These are phyloP conservation scores for Penicillium paxilli DNA, from an alignment of 495 filamentous ascomycete genomes.

Conservation along the genomic window DNA sequence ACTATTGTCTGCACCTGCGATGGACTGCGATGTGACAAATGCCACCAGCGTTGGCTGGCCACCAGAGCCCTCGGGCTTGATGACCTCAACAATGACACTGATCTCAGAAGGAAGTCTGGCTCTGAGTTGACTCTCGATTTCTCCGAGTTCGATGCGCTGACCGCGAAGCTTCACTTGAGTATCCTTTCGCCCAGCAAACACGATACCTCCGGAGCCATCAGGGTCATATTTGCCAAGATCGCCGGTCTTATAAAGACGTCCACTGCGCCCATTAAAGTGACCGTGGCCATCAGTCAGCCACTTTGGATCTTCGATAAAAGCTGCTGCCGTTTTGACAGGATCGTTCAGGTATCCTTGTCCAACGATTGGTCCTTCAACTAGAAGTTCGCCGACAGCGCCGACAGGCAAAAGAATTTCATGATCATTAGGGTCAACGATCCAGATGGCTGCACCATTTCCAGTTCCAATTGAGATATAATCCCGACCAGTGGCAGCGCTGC, in stretches of 20 bases:
- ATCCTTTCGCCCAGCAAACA: constrained; percentile 62
- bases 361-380: constrained; percentile 56
- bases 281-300: constrained; percentile 48
- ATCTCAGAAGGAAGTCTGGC: constrained; percentile 29
- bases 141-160: constrained; percentile 62
- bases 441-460: constrained; percentile 41
- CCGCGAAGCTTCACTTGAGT: constrained; percentile 64
- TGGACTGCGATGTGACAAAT: constrained; percentile 35
- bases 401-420: constrained; percentile 47
- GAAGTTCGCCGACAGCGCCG: constrained; percentile 53
- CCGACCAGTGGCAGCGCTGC: constrained; percentile 39
- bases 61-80: constrained; percentile 29
- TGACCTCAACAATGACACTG: constrained; percentile 40
- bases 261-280: constrained; percentile 30
- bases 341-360: constrained; percentile 53
- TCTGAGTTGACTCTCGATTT: constrained; percentile 46
- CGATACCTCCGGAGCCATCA: constrained; percentile 45
- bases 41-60: constrained; percentile 36
- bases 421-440: constrained; percentile 50
- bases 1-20: constrained; percentile 14
- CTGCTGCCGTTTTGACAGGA: constrained; percentile 41
- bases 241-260: constrained; percentile 50
- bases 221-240: constrained; percentile 58
- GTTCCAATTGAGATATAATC: constrained; percentile 38
- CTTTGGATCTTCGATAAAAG: constrained; percentile 47